These are phyloP conservation scores for Mycena maculata DNA, from an alignment of 768 basidiomycete genomes.

Conservation along the genomic window DNA sequence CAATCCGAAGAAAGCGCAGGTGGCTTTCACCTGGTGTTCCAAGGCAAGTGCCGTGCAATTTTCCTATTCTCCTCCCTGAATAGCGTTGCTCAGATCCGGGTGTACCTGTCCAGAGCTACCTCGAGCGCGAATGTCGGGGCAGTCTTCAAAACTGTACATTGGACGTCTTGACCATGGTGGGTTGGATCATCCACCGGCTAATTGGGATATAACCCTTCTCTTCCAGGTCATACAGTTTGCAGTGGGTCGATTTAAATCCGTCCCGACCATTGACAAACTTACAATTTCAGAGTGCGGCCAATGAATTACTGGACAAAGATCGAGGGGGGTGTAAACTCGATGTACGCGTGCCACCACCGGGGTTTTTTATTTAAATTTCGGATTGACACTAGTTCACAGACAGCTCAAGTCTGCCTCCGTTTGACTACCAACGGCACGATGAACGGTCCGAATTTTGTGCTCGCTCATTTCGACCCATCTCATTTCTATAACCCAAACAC, in stretches of 20 bases:
- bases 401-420: conserved; percentile 14
- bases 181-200: not conserved
- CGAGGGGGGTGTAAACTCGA: conserved; percentile 14
- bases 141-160: conserved; percentile 9
- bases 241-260: not conserved
- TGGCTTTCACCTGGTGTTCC: conserved; percentile 11
- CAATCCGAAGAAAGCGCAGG: conserved; percentile 16
- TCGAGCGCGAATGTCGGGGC: conserved; percentile 2
- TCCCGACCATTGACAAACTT: not conserved
- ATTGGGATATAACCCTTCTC: not conserved
- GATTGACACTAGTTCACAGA: not conserved
- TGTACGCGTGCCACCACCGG: not conserved
- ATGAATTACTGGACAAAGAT: conserved; percentile 7
- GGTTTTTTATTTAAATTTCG: not conserved
- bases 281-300: not conserved
- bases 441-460: not conserved
- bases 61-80: not conserved
- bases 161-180: conserved; percentile 18
- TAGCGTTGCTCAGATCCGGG: not conserved
- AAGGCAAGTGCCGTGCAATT: not conserved
- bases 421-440: not conserved
- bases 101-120: conserved; percentile 9
- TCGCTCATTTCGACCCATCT: conserved; percentile 20
- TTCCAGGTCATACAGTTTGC: conserved; percentile 11
- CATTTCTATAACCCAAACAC: not conserved